phyloP scores from a whole-genome alignment of 495 filamentous ascomycete species.

The Trichoderma asperelloides region DNA sequence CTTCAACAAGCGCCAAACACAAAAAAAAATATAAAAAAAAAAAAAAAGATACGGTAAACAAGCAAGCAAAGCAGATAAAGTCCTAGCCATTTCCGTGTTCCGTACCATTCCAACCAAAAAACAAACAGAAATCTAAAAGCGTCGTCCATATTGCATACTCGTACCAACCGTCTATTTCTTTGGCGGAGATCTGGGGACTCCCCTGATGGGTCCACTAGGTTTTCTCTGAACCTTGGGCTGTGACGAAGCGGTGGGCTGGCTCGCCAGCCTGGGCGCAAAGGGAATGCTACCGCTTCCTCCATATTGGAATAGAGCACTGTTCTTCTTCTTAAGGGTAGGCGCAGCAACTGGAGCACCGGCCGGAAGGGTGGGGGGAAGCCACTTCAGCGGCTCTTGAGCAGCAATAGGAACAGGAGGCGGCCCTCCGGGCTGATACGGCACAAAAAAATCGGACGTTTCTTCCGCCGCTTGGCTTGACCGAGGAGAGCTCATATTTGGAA shows the following conservation, averaged over 20 bases:
- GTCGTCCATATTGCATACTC: not conserved
- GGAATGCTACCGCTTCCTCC: conserved; percentile 2
- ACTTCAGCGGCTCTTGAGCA: conserved; percentile 23
- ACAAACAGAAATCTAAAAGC: not conserved
- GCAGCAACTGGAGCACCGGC: conserved; percentile 8
- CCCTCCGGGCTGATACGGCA: conserved; percentile 32
- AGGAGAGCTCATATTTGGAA: not conserved
- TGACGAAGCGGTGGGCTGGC: not conserved
- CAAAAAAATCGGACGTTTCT: conserved; percentile 17
- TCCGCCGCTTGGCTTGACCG: too few species aligned
- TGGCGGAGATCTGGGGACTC: not conserved
- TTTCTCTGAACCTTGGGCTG: not conserved
- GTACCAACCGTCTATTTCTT: not conserved
- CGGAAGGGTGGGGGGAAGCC: conserved; percentile 22
- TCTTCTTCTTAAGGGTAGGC: conserved; percentile 14
- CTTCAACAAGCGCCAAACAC: not conserved
- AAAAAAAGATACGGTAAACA: not conserved
- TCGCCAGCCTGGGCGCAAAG: not conserved
- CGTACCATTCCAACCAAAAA: not conserved
- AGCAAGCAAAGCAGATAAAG: not conserved
- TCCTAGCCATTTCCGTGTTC: not conserved
- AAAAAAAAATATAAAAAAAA: not conserved
- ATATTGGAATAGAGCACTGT: conserved; percentile 5
- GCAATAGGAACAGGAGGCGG: conserved; percentile 17
- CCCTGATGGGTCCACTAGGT: not conserved